Base-by-base conservation (phyloP, 129 eudicot genomes). In the Helianthus tuberosus region DNA sequence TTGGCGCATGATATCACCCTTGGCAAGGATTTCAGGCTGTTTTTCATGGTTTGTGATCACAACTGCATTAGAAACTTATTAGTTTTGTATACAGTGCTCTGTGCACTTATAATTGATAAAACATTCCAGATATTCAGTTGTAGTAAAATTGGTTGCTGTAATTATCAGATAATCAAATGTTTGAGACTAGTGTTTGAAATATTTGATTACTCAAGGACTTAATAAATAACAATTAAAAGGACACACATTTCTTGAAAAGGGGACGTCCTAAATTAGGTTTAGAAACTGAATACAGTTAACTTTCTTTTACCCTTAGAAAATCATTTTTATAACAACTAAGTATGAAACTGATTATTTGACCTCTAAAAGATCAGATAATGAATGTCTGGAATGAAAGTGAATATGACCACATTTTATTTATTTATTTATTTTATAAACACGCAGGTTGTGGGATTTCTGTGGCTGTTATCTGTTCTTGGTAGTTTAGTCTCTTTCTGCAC, bases 1-100 rank as follows among this genome's bases (percentile, higher is more conserved):
- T 85, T 91, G 97, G 99, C 96, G 50, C 97, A 95, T 87, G 97
- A 95, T 78, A 89, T 95, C 63, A 91, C 99, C 58, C 87, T 88
- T 79, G 97, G 96, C 80, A 95, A 89, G 80, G 99, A 95, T 81
- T 95, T 95, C 81, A 87, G 91, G 68, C 89, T 95, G 58, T 95
- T 89, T 74, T 95, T 95, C 79, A 84, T 75, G 99, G 99, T 95
- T 78, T 55, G 93, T 84, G 67, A 50, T 44, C 67, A 23, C 61
- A 46, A 64, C 72, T 71, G 55, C 4, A 16, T 25, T 25, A 46
- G 69, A 57, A 14, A 57, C 52, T 66, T 50, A 47, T 47, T 76
- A 27, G n/a, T 17, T 9, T 44, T 25, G 41, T 72, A 58, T 25
- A 43, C 27, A 23, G 29, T 43, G 43, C 16, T 5, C 57, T 32